Evolutionary conservation across 176 grass and related monocot genomes (phyloP).

Genomic region (Triticum urartu): DNA sequence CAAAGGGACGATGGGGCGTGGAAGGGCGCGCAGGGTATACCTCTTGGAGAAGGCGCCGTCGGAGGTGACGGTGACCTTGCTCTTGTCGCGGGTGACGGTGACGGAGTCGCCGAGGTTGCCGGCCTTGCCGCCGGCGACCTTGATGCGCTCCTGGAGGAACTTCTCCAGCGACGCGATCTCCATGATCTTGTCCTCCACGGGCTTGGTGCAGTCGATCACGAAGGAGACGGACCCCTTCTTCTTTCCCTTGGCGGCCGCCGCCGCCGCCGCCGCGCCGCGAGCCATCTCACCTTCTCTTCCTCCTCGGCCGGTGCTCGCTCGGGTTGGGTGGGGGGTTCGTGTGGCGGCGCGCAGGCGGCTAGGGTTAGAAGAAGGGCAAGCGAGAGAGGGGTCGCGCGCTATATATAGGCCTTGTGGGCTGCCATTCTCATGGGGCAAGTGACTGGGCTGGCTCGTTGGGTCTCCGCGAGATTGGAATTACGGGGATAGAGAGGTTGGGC

Average conservation of each 20-base stretch:
- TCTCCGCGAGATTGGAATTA: background rate
- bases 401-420: constrained; percentile 54
- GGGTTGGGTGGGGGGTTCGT: background rate
- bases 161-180: constrained; percentile 94
- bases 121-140: constrained; percentile 87
- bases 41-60: constrained; percentile 85
- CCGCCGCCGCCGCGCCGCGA: constrained; percentile 26
- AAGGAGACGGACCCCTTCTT: constrained; percentile 80
- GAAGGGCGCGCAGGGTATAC: background rate
- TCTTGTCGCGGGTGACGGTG: constrained; percentile 69
- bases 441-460: background rate
- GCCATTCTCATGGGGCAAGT: background rate
- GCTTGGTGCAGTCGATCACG: constrained; percentile 85
- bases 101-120: constrained; percentile 78
- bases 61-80: constrained; percentile 80
- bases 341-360: constrained; percentile 33
- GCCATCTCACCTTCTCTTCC: constrained; percentile 44
- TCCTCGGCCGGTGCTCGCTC: constrained; percentile 17
- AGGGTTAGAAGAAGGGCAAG: constrained; percentile 34
- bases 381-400: background rate
- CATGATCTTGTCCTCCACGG: constrained; percentile 96
- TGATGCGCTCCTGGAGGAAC: constrained; percentile 93
- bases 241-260: constrained; percentile 47
- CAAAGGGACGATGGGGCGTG: background rate
- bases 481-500: background rate